Conservation (phyloP, 163 green algal genomes). For the Prototheca wickerhamii region DNA sequence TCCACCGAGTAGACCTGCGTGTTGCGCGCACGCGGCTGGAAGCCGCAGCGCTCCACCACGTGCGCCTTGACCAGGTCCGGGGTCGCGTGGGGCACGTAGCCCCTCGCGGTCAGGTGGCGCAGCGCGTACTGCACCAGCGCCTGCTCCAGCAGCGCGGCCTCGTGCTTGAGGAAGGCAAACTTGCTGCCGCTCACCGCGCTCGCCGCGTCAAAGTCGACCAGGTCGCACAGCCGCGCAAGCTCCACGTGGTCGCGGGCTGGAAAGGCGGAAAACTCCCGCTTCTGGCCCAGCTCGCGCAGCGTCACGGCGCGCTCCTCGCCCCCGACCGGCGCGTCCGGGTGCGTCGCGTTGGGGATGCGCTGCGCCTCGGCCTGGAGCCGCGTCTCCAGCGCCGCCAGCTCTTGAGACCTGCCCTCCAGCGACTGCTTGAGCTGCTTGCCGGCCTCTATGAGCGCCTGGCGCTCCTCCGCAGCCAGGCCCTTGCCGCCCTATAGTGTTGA, state of each 20-base stretch:
- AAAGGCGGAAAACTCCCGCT: slow-evolving; percentile 47
- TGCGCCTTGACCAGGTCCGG: slow-evolving; percentile 83
- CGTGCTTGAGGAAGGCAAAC: slow-evolving; percentile 92
- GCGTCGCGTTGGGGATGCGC: slow-evolving; percentile 88
- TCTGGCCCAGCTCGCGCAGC: slow-evolving; percentile 46
- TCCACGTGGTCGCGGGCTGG: slow-evolving; percentile 70
- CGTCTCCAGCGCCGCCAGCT: slow-evolving; percentile 48
- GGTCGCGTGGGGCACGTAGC: slow-evolving; percentile 85
- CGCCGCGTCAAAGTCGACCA: slow-evolving; percentile 91
- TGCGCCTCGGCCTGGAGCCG: slow-evolving; percentile 83
- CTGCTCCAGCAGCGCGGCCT: slow-evolving; percentile 87
- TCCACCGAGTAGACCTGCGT: slow-evolving; percentile 89
- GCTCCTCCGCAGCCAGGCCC: slow-evolving; percentile 70
- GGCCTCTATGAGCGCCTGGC: slow-evolving; percentile 58
- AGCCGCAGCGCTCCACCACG: slow-evolving; percentile 95
- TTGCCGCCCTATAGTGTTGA: slow-evolving; percentile 12
- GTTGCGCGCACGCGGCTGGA: slow-evolving; percentile 85
- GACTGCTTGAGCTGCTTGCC: slow-evolving; percentile 78
- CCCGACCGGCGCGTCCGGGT: slow-evolving; percentile 73
- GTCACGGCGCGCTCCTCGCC: slow-evolving; percentile 60
- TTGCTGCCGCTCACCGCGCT: slow-evolving; percentile 73
- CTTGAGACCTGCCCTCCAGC: slow-evolving; percentile 52
- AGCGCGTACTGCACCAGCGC: slow-evolving; percentile 84
- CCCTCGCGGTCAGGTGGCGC: slow-evolving; percentile 42
- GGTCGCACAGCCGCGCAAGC: slow-evolving; percentile 72